phyloP scores from a whole-genome alignment of 805 yeast species.

The Lipomyces yamadae region DNA sequence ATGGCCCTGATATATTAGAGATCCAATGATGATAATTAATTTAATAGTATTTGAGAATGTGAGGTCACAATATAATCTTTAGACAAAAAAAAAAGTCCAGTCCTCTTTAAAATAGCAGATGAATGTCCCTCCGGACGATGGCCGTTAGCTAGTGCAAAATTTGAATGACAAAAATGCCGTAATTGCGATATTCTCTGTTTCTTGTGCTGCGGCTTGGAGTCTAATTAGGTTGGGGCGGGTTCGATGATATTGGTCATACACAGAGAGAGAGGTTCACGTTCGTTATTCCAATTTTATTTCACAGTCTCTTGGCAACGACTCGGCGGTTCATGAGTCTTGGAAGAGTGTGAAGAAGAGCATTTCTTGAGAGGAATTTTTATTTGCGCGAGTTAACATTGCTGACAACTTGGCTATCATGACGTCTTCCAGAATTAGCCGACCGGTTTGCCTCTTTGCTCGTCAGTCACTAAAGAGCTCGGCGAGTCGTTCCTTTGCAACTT shows the following conservation, averaged over 20 bases:
- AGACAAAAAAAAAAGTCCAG: no score
- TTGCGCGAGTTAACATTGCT: neutral
- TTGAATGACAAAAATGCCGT: neutral
- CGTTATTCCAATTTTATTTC: neutral
- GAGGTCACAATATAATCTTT: no score
- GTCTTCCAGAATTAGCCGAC: slow-evolving; percentile 7
- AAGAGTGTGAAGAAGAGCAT: neutral
- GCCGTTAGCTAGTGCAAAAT: no score
- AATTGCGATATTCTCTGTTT: neutral
- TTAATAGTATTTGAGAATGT: no score
- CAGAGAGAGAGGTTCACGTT: neutral
- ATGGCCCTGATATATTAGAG: no score
- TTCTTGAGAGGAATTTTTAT: neutral
- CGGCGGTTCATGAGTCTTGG: neutral
- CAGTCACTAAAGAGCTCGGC: slow-evolving; percentile 2
- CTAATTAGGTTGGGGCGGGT: neutral
- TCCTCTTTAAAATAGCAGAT: no score
- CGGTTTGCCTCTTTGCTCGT: slow-evolving; percentile 5
- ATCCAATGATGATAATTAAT: no score
- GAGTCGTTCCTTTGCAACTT: slow-evolving; percentile 7
- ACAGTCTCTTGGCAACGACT: neutral
- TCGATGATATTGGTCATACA: neutral
- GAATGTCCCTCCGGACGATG: no score
- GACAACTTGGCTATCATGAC: neutral
- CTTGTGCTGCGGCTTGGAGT: no score